Evolutionary conservation across 345 rosid species (phyloP).

Genomic region (Noccaea caerulescens): DNA sequence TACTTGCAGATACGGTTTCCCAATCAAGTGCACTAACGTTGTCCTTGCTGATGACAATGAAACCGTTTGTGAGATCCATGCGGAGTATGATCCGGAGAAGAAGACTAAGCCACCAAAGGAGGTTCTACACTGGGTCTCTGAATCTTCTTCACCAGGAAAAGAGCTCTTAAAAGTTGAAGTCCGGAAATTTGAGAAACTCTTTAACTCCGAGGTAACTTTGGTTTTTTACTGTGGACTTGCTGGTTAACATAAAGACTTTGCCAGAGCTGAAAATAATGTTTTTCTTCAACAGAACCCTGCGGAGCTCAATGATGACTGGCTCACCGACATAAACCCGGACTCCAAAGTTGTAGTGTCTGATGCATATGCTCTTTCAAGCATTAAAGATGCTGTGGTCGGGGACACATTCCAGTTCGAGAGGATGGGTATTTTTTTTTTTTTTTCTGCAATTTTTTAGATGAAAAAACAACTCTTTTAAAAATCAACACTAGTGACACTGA

Average conservation of each 20-base stretch:
- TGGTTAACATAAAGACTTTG: too few species aligned
- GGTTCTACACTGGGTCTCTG: conserved; percentile 75
- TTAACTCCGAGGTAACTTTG: conserved; percentile 63
- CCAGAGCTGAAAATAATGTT: too few species aligned
- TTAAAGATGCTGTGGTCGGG: conserved; percentile 60
- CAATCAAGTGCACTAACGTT: too few species aligned
- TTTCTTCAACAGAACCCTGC: conserved; percentile 63
- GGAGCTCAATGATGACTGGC: conserved; percentile 75
- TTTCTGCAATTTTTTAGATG: too few species aligned
- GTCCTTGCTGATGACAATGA: too few species aligned
- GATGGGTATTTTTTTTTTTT: conserved; percentile 48
- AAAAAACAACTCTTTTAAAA: too few species aligned
- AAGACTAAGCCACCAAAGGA: conserved; percentile 71
- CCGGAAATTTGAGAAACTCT: conserved; percentile 83
- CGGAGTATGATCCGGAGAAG: too few species aligned
- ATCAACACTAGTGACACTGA: too few species aligned
- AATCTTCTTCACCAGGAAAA: conserved; percentile 58
- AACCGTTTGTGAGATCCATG: too few species aligned
- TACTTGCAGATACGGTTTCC: too few species aligned
- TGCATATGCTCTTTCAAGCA: conserved; percentile 65
- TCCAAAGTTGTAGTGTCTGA: conserved; percentile 64
- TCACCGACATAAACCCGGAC: conserved; percentile 64
- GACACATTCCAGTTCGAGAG: conserved; percentile 86
- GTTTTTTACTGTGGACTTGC: too few species aligned
- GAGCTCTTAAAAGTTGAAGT: conserved; percentile 80